phyloP scores from a whole-genome alignment of 2,329 filamentous ascomycete species.

The Zymoseptoria crescenta region DNA sequence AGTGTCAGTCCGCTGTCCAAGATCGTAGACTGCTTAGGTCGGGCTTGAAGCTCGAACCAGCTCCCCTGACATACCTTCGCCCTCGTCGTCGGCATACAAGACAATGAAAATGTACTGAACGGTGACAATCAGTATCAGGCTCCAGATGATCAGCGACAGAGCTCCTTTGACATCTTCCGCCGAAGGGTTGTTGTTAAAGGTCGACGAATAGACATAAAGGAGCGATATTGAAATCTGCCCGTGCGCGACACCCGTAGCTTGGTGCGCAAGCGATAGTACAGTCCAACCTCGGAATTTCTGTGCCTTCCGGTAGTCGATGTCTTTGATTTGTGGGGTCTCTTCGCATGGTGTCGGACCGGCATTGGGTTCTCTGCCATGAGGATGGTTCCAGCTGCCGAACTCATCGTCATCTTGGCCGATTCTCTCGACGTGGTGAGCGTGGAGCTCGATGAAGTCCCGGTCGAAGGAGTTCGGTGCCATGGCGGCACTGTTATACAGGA shows the following conservation, averaged over 20 bases:
- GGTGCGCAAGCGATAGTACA: slow-evolving; percentile 49
- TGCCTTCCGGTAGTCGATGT: background rate
- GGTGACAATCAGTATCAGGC: slow-evolving; percentile 59
- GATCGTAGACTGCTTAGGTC: background rate
- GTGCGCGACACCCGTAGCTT: slow-evolving; percentile 59
- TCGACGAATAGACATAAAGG: slow-evolving; percentile 64
- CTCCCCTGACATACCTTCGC: slow-evolving; percentile 50
- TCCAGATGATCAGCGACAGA: slow-evolving; percentile 62
- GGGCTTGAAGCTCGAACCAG: too few relatives aligned
- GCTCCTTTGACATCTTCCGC: slow-evolving; percentile 55
- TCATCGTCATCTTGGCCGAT: background rate
- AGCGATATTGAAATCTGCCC: slow-evolving; percentile 60
- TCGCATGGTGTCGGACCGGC: background rate
- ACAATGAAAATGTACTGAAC: slow-evolving; percentile 62
- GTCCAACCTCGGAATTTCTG: slow-evolving; percentile 23
- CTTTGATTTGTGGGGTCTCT: background rate
- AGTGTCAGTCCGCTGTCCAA: background rate
- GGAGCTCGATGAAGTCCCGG: background rate
- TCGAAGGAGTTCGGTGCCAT: background rate
- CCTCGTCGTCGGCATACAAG: slow-evolving; percentile 58
- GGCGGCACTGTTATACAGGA: background rate
- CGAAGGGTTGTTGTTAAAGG: slow-evolving; percentile 46
- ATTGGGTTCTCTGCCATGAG: background rate
- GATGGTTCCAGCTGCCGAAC: background rate
- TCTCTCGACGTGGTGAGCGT: background rate